Evolutionary conservation across 495 filamentous ascomycete species (phyloP), one percentile per base, ranked within the genome.

Genomic region (Tuber calosporum): DNA sequence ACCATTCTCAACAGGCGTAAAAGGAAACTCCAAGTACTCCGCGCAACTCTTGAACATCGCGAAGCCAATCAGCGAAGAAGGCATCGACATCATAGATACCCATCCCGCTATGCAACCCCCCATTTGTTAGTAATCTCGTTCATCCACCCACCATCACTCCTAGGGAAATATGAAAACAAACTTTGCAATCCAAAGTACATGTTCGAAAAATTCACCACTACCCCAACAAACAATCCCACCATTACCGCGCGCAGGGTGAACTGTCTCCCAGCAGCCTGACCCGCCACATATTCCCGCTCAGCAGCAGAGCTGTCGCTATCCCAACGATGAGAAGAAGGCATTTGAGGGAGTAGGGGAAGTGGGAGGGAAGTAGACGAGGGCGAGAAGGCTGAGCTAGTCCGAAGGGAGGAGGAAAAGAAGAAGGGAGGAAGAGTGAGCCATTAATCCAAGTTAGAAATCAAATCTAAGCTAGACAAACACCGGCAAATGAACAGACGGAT

Each of bases 111-210:
- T 70, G 19, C 62, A 71, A 58, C 22, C 1, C 30, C 34, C 9
- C 40, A 26, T 41, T 41, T 4, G 71, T 79, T 30, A 78, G 72
- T n/a, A 43, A 43, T 58, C 66, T 69, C 36, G 37, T 34, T 26
- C 26, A 40, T 69, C 2, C 66, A 62, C 72, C 53, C 4, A 34
- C 26, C 26, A 30, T 30, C 53, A 30, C 53, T 62, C 53, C 26
- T 7, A 4, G n/a, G 43, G 19, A 45, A 67, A 40, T 9, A 36
- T 37, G 62, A 48, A 37, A 69, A 75, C 80, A 79, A 48, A 79
- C 80, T 97, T 82, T 99, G 96, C 38, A 99, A 86, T 19, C 96
- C 96, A 80, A 98, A 99, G 82, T 97, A 99, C 85, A 92, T 96
- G 83, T 98, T 98, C 38, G 91, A 94, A 83, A 97, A 97, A 76